phyloP scores from a whole-genome alignment of 495 filamentous ascomycete species.

The Staphylotrichum tortipilum region DNA sequence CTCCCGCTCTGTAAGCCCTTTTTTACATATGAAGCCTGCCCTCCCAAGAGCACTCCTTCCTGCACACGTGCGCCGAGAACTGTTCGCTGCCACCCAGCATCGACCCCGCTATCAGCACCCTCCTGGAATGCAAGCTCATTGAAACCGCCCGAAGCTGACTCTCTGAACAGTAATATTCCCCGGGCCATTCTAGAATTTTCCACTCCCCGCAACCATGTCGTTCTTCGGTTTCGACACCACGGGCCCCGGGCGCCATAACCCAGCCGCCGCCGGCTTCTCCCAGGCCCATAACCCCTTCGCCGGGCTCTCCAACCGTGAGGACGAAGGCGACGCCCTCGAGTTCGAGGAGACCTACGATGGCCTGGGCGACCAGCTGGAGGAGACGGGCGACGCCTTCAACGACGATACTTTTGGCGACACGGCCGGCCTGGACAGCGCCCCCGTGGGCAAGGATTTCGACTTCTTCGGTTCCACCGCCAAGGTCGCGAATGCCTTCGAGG shows the following conservation, averaged over 20 bases:
- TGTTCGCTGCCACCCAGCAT: too few relatives aligned
- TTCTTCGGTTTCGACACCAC: conserved; percentile 82
- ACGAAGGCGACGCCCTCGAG: conserved; percentile 75
- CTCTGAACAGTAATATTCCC: conserved; percentile 9
- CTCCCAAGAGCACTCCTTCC: too few relatives aligned
- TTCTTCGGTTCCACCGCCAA: conserved; percentile 89
- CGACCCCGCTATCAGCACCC: background rate
- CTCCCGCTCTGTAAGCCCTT: conserved; percentile 21
- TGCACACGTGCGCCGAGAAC: too few relatives aligned
- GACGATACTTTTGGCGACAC: conserved; percentile 86
- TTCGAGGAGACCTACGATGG: conserved; percentile 99
- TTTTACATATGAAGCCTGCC: too few relatives aligned
- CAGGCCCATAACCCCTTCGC: conserved; percentile 85
- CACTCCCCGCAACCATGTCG: conserved; percentile 22
- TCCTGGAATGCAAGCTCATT: too few relatives aligned
- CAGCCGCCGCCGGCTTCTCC: conserved; percentile 61
- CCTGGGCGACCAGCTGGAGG: conserved; percentile 81
- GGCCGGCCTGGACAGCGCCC: conserved; percentile 24
- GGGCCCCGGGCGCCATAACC: conserved; percentile 52
- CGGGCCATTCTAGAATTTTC: background rate
- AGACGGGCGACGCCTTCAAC: conserved; percentile 91
- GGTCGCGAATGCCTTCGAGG: conserved; percentile 72
- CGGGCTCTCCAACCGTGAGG: conserved; percentile 58
- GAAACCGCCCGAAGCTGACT: background rate
- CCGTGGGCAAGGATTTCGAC: conserved; percentile 87